Evolutionary conservation across 129 eudicot species (phyloP), one percentile per base, ranked within the genome.

Genomic region (Escallonia rubra): DNA sequence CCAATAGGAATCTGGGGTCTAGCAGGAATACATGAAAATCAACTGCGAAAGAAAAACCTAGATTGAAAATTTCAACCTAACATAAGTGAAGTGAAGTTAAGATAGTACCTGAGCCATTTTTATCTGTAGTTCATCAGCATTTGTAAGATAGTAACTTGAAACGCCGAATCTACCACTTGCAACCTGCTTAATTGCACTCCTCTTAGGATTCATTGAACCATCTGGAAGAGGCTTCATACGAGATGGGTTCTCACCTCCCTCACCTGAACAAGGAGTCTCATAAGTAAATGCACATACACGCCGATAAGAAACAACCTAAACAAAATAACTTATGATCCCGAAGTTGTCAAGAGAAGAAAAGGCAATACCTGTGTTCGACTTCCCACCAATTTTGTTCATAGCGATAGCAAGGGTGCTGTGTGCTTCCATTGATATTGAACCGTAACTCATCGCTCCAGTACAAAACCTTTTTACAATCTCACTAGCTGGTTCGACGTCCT

Each of bases 371-470:
- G 99, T 89, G 74, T 94, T 94, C 5, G 99, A 94, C 82, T 87
- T 94, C 56, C 99, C 99, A 38, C 99, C 99, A 13, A 94, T 78
- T 70, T 83, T 89, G 79, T 94, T 94, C 99, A 94, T 94, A 5
- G 99, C 99, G 15, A 89, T 72, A 41, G 99, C 99, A 70, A 94
- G 86, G 52, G 99, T 94, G 8, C 90, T 70, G 65, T 94, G 99
- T 15, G 99, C 96, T 77, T 94, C 99, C 81, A 94, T 63, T 10
- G 99, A 94, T 46, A 94, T 94, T 14, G 99, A 94, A 1, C 99
- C 99, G 47, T 94, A 94, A 78, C 99, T 94, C 99, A 94, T 94
- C 56, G 99, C 99, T 61, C 99, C 99, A 12, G 99, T 94, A 72
- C 92, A 82, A 64, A 94, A 94, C 41, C 99, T 84, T 70, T 94